Evolutionary conservation across 495 filamentous ascomycete species (phyloP), one percentile per base, ranked within the genome.

Genomic region (Penicillium arizonense): DNA sequence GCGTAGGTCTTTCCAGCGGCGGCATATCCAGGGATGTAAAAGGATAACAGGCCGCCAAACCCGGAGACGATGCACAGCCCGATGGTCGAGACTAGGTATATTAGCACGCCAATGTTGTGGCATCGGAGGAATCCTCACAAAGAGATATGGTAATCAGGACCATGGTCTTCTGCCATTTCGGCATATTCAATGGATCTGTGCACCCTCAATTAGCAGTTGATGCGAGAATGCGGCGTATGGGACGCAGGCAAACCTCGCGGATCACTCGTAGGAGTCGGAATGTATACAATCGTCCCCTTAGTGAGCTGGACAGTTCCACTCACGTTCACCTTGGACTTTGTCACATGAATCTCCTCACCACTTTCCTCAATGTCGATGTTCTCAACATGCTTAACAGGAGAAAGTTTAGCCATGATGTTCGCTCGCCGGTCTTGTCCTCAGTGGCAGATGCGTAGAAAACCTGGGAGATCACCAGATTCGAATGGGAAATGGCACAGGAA

Each of bases 221-320:
- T 6, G 14, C 4, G 7, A 18, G 14, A 10, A 10, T 16, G 13
- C n/a, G 13, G 2, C n/a, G 5, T 24, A 3, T 2, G 14, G 2
- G 23, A 2, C 3, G 23, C 2, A 24, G 23, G 23, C 36, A 47
- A 42, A 57, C 59, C 62, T 39, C 47, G 59, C 0, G 65, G 65
- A 56, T 68, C 65, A 2, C 57, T 55, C 35, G 65, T 65, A 5
- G 65, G 62, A 32, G 62, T 62, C 10, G 65, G 65, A 21, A 68
- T 65, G 52, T 65, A 68, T 20, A 68, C 52, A 42, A 68, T 58
- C 20, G 44, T 47, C 4, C 50, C 65, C 26, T 57, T 62, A 11
- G 65, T 68, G 23, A 68, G 48, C 50, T 60, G 63, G 14, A 68
- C 62, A 3, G 62, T 68, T 16, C 65, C 65, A 53, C 57, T 68